phyloP scores from a whole-genome alignment of 768 basidiomycete species.

The Fistulinella prunicolor region DNA sequence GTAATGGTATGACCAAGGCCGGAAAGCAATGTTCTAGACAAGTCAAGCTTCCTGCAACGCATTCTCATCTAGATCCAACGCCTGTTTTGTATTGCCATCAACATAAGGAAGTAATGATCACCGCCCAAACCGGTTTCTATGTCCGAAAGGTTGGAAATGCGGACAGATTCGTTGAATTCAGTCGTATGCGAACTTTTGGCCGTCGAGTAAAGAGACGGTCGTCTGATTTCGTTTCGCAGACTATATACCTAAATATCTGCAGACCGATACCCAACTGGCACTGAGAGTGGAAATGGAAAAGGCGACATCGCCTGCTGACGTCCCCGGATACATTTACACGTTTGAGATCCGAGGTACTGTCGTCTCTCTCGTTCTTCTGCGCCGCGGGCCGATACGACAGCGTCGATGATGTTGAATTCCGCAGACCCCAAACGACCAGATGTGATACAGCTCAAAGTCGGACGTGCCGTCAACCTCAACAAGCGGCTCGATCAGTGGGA shows the following conservation, averaged over 20 bases:
- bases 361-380: no score
- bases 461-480: conserved; percentile 68
- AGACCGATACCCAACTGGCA: conserved; percentile 55
- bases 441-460: conserved; percentile 71
- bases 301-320: conserved; percentile 52
- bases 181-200: conserved; percentile 37
- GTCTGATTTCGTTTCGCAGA: conserved; percentile 37
- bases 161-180: conserved; percentile 54
- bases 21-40: conserved; percentile 60
- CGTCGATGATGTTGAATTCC: conserved; percentile 15
- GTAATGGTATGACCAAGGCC: conserved; percentile 61
- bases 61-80: conserved; percentile 24
- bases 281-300: conserved; percentile 55
- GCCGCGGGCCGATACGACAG: no score
- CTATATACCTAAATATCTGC: conserved; percentile 69
- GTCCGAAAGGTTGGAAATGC: conserved; percentile 39
- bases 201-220: not conserved
- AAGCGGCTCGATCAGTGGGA: conserved; percentile 78
- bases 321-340: conserved; percentile 75
- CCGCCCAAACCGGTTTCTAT: conserved; percentile 52
- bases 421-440: conserved; percentile 35
- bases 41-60: conserved; percentile 44
- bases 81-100: conserved; percentile 57
- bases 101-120: conserved; percentile 55
- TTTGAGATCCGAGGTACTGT: conserved; percentile 81